phyloP scores from a whole-genome alignment of 192 early-diverging fungal genomes.

The Mortierella hygrophila region DNA sequence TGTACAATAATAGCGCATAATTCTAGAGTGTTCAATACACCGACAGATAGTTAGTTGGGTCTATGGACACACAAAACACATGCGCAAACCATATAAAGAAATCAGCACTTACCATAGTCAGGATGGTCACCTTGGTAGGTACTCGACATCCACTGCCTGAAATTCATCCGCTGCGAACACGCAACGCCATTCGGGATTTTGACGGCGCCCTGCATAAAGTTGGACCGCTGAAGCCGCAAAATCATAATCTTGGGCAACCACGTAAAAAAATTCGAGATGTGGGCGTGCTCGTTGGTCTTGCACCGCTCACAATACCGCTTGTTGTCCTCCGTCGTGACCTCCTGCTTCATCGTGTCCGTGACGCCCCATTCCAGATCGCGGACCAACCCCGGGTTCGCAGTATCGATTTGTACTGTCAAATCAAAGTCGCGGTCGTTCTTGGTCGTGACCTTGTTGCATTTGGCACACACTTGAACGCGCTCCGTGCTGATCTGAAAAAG shows the following conservation, averaged over 20 bases:
- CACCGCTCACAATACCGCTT: slow-evolving; percentile 45
- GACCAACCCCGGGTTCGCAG: slow-evolving; percentile 25
- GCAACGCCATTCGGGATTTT: slow-evolving; percentile 51
- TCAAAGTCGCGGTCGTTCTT: slow-evolving; percentile 32
- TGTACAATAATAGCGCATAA: slow-evolving; percentile 48
- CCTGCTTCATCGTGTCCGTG: slow-evolving; percentile 44
- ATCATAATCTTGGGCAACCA: slow-evolving; percentile 48
- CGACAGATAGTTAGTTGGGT: neutral
- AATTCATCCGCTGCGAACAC: slow-evolving; percentile 32
- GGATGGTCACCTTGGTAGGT: slow-evolving; percentile 12
- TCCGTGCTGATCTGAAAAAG: slow-evolving; percentile 40
- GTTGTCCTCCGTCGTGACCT: slow-evolving; percentile 49
- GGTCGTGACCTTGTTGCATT: slow-evolving; percentile 22
- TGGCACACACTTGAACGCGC: slow-evolving; percentile 32
- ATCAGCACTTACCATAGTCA: slow-evolving; percentile 24
- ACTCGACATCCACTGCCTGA: slow-evolving; percentile 36
- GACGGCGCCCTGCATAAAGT: slow-evolving; percentile 37
- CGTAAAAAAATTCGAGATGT: slow-evolving; percentile 36
- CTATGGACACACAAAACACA: neutral
- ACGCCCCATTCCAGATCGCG: slow-evolving; percentile 53
- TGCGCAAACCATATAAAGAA: neutral
- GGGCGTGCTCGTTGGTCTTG: slow-evolving; percentile 39
- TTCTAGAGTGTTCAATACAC: slow-evolving; percentile 10
- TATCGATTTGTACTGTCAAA: slow-evolving; percentile 45
- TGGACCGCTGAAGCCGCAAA: slow-evolving; percentile 45